Evolutionary conservation across 331 rosid species (phyloP).

Genomic region (Rosa hybrid): DNA sequence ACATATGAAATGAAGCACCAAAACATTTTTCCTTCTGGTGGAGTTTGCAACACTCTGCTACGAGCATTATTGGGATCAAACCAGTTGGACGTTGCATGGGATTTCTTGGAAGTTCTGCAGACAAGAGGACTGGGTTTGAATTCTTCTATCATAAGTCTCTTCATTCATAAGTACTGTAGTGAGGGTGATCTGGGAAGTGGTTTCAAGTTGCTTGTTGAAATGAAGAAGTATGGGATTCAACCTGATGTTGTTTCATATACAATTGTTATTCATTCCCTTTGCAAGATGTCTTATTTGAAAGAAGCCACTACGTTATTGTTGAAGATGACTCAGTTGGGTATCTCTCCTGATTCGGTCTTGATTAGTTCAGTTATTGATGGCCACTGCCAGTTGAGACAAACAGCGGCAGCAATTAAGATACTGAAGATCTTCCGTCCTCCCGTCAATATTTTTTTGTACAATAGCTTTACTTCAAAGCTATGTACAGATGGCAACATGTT

Average conservation of each 20-base stretch:
- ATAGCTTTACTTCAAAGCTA: slow-evolving; percentile 32
- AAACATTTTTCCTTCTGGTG: slow-evolving; percentile 31
- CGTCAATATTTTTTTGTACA: slow-evolving; percentile 32
- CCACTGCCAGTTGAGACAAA: slow-evolving; percentile 32
- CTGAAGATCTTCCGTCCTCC: slow-evolving; percentile 32
- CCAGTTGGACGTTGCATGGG: slow-evolving; percentile 35
- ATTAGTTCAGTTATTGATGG: slow-evolving; percentile 38
- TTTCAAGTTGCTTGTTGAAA: slow-evolving; percentile 34
- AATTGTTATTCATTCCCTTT: slow-evolving; percentile 33
- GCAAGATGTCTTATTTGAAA: slow-evolving; percentile 28
- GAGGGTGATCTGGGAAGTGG: slow-evolving; percentile 32
- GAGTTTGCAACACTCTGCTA: slow-evolving; percentile 25
- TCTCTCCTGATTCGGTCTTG: slow-evolving; percentile 35
- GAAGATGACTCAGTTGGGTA: slow-evolving; percentile 35
- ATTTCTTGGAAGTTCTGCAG: slow-evolving; percentile 27
- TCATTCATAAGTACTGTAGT: slow-evolving; percentile 34
- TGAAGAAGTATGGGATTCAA: slow-evolving; percentile 26
- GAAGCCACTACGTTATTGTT: slow-evolving; percentile 40
- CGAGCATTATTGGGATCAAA: slow-evolving; percentile 25
- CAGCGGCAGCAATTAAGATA: slow-evolving; percentile 26
- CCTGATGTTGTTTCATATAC: slow-evolving; percentile 41
- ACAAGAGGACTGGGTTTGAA: slow-evolving; percentile 25
- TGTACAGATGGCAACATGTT: slow-evolving; percentile 30
- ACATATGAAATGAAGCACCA: slow-evolving; percentile 27
- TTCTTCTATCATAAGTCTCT: slow-evolving; percentile 30